These are phyloP conservation scores for Lactarius psammicola DNA, from an alignment of 768 basidiomycete genomes.

Conservation along the genomic window DNA sequence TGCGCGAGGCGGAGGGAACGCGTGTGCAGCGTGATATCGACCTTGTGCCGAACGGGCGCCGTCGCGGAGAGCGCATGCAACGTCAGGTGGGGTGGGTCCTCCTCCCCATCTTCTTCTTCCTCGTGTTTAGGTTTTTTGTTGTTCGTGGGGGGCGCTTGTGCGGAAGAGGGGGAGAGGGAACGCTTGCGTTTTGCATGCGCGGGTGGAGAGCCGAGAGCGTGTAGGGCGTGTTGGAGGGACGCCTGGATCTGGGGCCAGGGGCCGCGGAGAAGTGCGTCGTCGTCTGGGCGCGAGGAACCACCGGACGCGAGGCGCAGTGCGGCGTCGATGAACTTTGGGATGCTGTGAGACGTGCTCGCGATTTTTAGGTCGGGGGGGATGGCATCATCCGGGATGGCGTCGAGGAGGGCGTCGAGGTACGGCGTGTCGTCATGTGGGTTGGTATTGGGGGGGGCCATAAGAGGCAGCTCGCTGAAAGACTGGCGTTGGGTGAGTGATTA, in stretches of 20 bases:
- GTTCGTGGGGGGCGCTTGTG: neutral
- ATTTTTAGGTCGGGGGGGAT: neutral
- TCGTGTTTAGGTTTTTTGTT: conserved; percentile 25
- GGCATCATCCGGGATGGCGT: conserved; percentile 11
- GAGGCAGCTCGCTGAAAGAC: neutral
- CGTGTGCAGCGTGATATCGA: conserved; percentile 58
- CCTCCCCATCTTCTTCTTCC: neutral
- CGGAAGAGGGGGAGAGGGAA: neutral
- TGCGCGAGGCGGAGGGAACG: conserved; percentile 53
- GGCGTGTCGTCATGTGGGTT: neutral
- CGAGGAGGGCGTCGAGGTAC: conserved; percentile 22
- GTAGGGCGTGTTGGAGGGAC: conserved; percentile 8
- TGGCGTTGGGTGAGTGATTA: neutral
- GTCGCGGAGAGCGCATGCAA: conserved; percentile 66
- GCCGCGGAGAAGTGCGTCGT: conserved; percentile 11
- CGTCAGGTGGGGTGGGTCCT: conserved; percentile 42
- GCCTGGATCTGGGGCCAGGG: conserved; percentile 19
- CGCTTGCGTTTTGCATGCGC: conserved; percentile 19
- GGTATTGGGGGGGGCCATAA: neutral
- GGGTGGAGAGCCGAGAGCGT: conserved; percentile 1
- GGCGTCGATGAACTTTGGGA: conserved; percentile 14
- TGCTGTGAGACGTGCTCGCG: neutral
- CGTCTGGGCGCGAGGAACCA: conserved; percentile 13
- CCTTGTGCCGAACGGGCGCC: conserved; percentile 74
- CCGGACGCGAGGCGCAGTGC: conserved; percentile 17